phyloP scores from a whole-genome alignment of 768 basidiomycete genomes.

The Suillus sp. region DNA sequence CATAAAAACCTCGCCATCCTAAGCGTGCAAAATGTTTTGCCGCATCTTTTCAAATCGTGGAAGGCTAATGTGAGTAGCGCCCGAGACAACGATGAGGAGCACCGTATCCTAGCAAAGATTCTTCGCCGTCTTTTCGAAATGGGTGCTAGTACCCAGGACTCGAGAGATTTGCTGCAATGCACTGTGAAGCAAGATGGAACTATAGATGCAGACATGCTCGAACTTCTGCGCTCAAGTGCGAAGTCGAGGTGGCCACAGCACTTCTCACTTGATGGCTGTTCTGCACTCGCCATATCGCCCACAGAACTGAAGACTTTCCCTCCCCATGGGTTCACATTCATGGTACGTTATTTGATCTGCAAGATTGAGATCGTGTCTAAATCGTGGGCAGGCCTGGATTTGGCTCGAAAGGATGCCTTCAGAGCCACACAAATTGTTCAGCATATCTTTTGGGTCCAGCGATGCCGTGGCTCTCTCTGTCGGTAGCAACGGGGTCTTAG shows the following conservation, averaged over 20 bases:
- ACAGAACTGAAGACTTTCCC: constrained; percentile 57
- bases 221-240: constrained; percentile 69
- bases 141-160: constrained; percentile 66
- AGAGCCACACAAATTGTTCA: constrained; percentile 38
- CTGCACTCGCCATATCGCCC: constrained; percentile 52
- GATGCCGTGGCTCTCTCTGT: constrained; percentile 48
- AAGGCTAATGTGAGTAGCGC: constrained; percentile 21
- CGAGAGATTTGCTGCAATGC: constrained; percentile 62
- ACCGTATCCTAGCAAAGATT: constrained; percentile 59
- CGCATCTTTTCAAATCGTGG: constrained; percentile 44
- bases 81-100: constrained; percentile 46
- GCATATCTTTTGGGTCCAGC: constrained; percentile 33
- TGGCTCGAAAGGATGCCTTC: constrained; percentile 48
- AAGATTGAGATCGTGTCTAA: not conserved
- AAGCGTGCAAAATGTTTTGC: constrained; percentile 57
- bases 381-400: constrained; percentile 44
- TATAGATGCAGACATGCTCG: constrained; percentile 66
- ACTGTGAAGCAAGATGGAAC: constrained; percentile 50
- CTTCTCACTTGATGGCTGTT: constrained; percentile 63
- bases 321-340: constrained; percentile 66
- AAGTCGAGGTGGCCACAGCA: constrained; percentile 80
- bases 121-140: constrained; percentile 73
- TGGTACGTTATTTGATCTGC: constrained; percentile 44
- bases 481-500: constrained; percentile 58
- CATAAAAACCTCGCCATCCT: constrained; percentile 75